Conservation (phyloP, 1,284 basidiomycete genomes). For the Ganoderma sp. region DNA sequence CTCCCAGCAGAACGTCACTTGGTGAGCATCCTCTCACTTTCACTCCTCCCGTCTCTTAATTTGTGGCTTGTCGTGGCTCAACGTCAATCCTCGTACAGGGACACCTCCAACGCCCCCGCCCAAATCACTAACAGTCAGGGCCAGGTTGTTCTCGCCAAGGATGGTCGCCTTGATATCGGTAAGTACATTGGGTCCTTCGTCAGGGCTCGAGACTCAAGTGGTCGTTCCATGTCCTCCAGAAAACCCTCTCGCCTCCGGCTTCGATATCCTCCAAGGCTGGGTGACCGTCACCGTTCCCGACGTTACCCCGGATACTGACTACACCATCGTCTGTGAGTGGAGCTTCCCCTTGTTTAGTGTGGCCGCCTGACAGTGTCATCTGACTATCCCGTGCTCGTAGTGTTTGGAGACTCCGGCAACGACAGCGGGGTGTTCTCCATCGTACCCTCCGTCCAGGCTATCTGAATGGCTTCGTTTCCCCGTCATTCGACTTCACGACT, state of each 20-base stretch:
- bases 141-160: slow-evolving; percentile 47
- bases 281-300: slow-evolving; percentile 43
- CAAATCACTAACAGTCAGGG: slow-evolving; percentile 56
- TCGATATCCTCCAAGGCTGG: slow-evolving; percentile 48
- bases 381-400: slow-evolving; percentile 29
- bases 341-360: not conserved
- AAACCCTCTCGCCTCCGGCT: slow-evolving; percentile 45
- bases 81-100: slow-evolving; percentile 39
- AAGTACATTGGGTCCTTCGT: slow-evolving; percentile 12
- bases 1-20: slow-evolving; percentile 50
- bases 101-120: slow-evolving; percentile 46
- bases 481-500: slow-evolving; percentile 17
- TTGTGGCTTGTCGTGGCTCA: slow-evolving; percentile 3
- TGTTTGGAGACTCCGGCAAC: slow-evolving; percentile 47
- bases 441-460: not conserved
- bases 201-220: not conserved
- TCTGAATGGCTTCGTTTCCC: not conserved
- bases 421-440: slow-evolving; percentile 42
- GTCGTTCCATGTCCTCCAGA: slow-evolving; percentile 20
- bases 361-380: too few relatives aligned
- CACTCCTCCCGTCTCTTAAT: not conserved
- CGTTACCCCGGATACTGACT: slow-evolving; percentile 37
- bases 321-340: slow-evolving; percentile 42
- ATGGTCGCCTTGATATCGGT: slow-evolving; percentile 42
- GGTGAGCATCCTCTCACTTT: slow-evolving; percentile 40